Base-by-base conservation (phyloP, 2,329 filamentous ascomycete species). In the Nigrospora osmanthi region DNA sequence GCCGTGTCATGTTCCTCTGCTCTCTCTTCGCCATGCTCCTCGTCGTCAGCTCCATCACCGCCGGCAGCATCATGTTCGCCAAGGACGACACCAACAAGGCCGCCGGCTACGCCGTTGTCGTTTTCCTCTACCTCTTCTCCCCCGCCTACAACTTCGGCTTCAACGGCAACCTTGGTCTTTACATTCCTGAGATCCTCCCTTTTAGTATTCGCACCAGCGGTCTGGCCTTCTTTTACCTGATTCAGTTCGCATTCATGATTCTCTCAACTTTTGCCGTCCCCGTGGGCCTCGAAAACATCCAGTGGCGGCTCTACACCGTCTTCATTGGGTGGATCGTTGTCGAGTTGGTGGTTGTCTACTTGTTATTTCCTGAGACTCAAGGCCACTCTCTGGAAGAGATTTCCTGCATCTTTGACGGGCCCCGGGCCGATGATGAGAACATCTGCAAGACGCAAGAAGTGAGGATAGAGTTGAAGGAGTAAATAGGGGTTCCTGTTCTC, bases 281-380 rank as follows among this genome's bases (percentile, higher is more conserved):
- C 0, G 57, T 67, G 9, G 65, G 61, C 0, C 55, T 68, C n/a
- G 57, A 60, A 2, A 55, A 53, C 2, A 62, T 70, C 19, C 54
- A 48, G 2, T 70, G 67, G 67, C 64, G 58, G 35, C 69, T 68
- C 37, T 70, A 67, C 44, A 59, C 63, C 45, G 58, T 69, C 14
- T 69, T 64, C 43, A 57, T 60, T 46, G 55, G 53, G 3, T 56
- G 61, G 35, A 35, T 64, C 34, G 50, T 48, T 2, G 42, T 59
- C 10, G 57, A 59, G 39, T 42, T 65, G 15, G 49, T 49, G 2
- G 46, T 63, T 15, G 58, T 65, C 13, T 68, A 62, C 47, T 63
- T 65, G 45, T 56, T 62, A n/a, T 57, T 59, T 47, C 58, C 58
- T 1, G 58, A 61, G 48, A 61, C 58, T 11, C 53, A 54, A 16